phyloP scores from a whole-genome alignment of 495 filamentous ascomycete species.

The Tuber microsphaerosporum region DNA sequence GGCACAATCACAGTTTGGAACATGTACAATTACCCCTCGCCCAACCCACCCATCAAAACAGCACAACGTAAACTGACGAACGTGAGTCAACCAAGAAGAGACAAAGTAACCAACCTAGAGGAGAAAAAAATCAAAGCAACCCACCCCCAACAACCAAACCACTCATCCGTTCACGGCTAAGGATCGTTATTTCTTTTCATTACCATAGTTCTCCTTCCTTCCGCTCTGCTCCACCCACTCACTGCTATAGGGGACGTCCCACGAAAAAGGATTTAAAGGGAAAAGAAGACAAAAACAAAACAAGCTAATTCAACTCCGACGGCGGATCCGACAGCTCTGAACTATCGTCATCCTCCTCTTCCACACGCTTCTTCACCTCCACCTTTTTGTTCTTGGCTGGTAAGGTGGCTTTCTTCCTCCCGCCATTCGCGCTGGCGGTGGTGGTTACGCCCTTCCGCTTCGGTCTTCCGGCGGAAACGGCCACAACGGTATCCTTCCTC shows the following conservation, averaged over 20 bases:
- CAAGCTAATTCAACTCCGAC: constrained; percentile 20
- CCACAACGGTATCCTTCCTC: constrained; percentile 16
- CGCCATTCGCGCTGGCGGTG: not conserved
- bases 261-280: not conserved
- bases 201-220: not conserved
- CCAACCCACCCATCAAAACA: not conserved
- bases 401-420: constrained; percentile 11
- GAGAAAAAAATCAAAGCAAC: not conserved
- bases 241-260: not conserved
- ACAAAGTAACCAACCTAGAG: not conserved
- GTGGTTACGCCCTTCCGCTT: not conserved
- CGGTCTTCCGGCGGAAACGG: not conserved
- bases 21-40: not conserved
- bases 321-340: constrained; percentile 32
- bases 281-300: constrained; percentile 13
- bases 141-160: not conserved
- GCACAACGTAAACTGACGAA: not conserved
- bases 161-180: not conserved
- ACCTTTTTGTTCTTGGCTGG: constrained; percentile 16
- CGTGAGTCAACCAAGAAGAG: not conserved
- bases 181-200: not conserved
- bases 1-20: not conserved
- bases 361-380: not conserved
- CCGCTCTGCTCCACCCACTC: not conserved
- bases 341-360: constrained; percentile 22